Evolutionary conservation across 495 filamentous ascomycete genomes (phyloP).

Genomic region (Parachaetomium inaequale): DNA sequence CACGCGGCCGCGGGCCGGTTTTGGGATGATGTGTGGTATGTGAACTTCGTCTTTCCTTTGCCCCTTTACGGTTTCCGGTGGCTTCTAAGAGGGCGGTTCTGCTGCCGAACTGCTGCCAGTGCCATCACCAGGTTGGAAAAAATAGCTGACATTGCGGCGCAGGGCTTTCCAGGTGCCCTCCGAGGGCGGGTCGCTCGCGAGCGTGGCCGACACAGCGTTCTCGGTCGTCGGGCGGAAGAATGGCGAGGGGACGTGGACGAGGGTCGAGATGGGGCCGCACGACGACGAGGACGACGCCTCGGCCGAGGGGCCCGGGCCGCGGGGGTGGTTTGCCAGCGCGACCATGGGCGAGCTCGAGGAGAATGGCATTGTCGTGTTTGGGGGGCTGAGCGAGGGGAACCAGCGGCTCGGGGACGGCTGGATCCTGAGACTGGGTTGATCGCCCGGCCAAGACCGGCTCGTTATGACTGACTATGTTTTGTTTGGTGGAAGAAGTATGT

Average conservation of each 20-base stretch:
- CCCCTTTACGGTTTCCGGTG: too few species aligned
- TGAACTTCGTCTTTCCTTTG: too few species aligned
- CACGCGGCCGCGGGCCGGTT: slow-evolving; percentile 68
- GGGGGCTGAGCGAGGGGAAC: slow-evolving; percentile 46
- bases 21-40: slow-evolving; percentile 68
- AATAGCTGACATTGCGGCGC: too few species aligned
- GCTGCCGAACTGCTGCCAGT: too few species aligned
- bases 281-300: slow-evolving; percentile 46
- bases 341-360: slow-evolving; percentile 48
- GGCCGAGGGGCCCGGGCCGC: slow-evolving; percentile 38
- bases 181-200: slow-evolving; percentile 49
- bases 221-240: slow-evolving; percentile 48
- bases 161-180: slow-evolving; percentile 62
- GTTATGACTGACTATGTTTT: background rate
- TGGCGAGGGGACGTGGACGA: slow-evolving; percentile 51
- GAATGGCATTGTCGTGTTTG: slow-evolving; percentile 50
- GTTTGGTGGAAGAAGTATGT: slow-evolving; percentile 11
- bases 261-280: slow-evolving; percentile 38
- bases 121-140: too few species aligned
- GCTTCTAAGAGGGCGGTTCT: too few species aligned
- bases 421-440: slow-evolving; percentile 48
- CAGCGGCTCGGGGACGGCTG: slow-evolving; percentile 51
- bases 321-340: slow-evolving; percentile 49
- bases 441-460: background rate
- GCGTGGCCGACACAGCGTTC: slow-evolving; percentile 53